Conservation (phyloP, 2,329 filamentous ascomycete genomes). For the Exophiala mesophila region DNA sequence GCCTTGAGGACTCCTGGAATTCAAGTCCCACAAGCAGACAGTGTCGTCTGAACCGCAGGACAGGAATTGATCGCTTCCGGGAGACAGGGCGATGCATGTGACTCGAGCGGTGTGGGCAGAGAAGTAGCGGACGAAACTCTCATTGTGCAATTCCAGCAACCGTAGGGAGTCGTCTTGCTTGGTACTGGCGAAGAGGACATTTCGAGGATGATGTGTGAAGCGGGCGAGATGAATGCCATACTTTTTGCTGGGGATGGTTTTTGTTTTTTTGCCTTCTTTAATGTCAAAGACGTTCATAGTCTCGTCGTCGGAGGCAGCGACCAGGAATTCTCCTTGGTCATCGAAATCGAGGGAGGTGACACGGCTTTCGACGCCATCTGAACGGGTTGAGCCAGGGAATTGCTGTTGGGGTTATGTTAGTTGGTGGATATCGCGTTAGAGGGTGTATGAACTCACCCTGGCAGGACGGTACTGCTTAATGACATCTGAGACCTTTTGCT, state of each 20-base stretch:
- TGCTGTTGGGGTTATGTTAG: conserved; percentile 41
- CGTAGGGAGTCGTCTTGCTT: conserved; percentile 86
- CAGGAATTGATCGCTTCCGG: conserved; percentile 83
- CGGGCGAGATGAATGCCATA: conserved; percentile 92
- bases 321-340: conserved; percentile 85
- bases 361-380: conserved; percentile 45
- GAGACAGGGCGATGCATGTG: conserved; percentile 77
- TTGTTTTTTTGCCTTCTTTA: conserved; percentile 81
- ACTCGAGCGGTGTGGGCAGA: conserved; percentile 82
- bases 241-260: conserved; percentile 88
- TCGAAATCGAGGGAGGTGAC: conserved; percentile 95
- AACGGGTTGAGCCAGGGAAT: conserved; percentile 43
- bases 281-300: conserved; percentile 94
- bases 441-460: conserved; percentile 52
- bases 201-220: conserved; percentile 87
- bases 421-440: background rate
- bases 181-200: conserved; percentile 92
- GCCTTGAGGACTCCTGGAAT: conserved; percentile 73
- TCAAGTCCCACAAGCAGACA: conserved; percentile 82
- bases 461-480: conserved; percentile 73
- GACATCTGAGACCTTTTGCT: conserved; percentile 68
- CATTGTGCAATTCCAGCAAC: conserved; percentile 84
- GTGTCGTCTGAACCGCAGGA: conserved; percentile 89
- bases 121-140: conserved; percentile 94
- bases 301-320: conserved; percentile 89